Evolutionary conservation across 306 rosid species (phyloP).

Genomic region (Fagus crenata): DNA sequence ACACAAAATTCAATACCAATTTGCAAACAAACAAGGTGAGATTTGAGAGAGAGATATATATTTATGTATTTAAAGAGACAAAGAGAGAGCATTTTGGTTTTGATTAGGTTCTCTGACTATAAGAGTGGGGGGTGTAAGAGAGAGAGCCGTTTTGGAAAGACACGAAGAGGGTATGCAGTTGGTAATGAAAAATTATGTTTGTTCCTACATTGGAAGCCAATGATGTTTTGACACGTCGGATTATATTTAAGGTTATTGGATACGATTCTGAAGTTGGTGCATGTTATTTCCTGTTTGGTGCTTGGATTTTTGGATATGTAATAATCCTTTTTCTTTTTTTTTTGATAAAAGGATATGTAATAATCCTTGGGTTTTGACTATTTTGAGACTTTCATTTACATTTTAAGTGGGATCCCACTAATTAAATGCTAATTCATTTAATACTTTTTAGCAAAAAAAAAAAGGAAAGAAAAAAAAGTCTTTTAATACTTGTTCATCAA

Average conservation of each 20-base stretch:
- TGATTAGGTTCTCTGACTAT: background rate
- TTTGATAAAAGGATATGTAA: background rate
- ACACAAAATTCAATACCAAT: background rate
- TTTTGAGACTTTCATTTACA: too few species aligned
- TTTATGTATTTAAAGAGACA: background rate
- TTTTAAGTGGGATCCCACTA: too few species aligned
- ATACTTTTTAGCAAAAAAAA: too few species aligned
- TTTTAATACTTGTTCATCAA: too few species aligned
- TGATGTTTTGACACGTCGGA: background rate
- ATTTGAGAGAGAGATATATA: background rate
- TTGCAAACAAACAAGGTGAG: background rate
- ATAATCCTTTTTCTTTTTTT: too few species aligned
- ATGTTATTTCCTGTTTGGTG: background rate
- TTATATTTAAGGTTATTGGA: background rate
- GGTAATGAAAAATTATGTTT: conserved; percentile 4
- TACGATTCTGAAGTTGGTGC: background rate
- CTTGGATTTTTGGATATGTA: background rate
- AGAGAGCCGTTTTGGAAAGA: conserved; percentile 13
- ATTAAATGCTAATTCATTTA: too few species aligned
- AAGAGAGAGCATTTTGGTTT: background rate
- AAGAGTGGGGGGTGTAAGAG: background rate
- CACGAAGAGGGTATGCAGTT: conserved; percentile 25
- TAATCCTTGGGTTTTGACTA: background rate
- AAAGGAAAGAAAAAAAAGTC: too few species aligned
- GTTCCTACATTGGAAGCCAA: background rate